Evolutionary conservation across 495 filamentous ascomycete genomes (phyloP).

Genomic region (Parathielavia appendiculata): DNA sequence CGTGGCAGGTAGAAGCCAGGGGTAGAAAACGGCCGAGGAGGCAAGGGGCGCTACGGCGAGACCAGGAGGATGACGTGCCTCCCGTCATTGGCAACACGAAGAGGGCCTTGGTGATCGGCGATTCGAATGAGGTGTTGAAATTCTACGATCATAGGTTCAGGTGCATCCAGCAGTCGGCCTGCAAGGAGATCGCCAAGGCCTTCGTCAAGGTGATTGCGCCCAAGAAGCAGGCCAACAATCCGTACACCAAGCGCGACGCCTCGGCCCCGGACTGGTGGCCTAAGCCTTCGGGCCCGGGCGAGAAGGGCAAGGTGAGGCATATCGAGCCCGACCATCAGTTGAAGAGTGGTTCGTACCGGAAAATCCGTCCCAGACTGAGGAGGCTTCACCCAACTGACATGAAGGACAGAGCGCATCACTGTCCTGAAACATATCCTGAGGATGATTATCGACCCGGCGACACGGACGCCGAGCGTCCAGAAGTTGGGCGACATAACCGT

Average conservation of each 20-base stretch:
- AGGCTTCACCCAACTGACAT: neutral
- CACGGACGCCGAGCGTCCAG: conserved; percentile 36
- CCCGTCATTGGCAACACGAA: conserved; percentile 22
- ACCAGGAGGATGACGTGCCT: conserved; percentile 28
- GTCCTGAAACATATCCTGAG: conserved; percentile 60
- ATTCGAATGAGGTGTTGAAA: conserved; percentile 51
- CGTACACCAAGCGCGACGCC: conserved; percentile 66
- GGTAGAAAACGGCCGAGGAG: conserved; percentile 36
- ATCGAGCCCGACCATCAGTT: conserved; percentile 81
- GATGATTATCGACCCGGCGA: conserved; percentile 46
- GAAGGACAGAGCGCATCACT: conserved; percentile 50
- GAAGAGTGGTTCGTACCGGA: conserved; percentile 56
- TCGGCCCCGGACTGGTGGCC: conserved; percentile 84
- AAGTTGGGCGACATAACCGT: conserved; percentile 38
- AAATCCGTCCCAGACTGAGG: too few relatives aligned
- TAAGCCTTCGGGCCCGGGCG: conserved; percentile 41
- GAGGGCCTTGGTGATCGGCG: conserved; percentile 49
- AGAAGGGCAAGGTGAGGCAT: conserved; percentile 49
- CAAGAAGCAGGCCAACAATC: conserved; percentile 77
- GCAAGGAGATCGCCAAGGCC: conserved; percentile 68
- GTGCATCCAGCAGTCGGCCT: conserved; percentile 66
- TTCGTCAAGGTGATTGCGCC: conserved; percentile 81
- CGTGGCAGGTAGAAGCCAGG: conserved; percentile 12
- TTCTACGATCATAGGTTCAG: conserved; percentile 63
- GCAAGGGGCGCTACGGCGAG: conserved; percentile 23